Percentiles rank a stretch among this genome's conserved stretches.
Evolutionary conservation across 2,329 filamentous ascomycete genomes (phyloP).

Genomic region (Massarina eburnea): DNA sequence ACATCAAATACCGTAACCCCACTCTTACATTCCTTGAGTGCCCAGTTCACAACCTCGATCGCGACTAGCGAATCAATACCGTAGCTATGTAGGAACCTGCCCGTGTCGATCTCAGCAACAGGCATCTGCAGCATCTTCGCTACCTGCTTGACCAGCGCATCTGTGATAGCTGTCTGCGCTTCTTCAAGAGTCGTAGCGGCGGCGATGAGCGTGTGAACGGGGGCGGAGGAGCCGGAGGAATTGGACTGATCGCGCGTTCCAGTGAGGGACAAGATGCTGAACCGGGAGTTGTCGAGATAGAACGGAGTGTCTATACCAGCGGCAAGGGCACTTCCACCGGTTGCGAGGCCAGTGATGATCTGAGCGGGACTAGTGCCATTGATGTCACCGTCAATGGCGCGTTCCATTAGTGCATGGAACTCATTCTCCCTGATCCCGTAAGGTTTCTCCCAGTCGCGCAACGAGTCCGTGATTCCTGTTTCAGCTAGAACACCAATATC

Average conservation of each 20-base stretch:
- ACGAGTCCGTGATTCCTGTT: background rate
- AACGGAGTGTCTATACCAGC: background rate
- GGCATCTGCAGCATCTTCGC: conserved; percentile 17
- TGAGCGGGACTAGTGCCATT: background rate
- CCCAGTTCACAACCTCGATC: conserved; percentile 28
- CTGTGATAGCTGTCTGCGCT: conserved; percentile 1
- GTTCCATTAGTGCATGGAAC: background rate
- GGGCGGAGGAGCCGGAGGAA: conserved; percentile 2
- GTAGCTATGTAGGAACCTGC: conserved; percentile 11
- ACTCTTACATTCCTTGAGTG: conserved; percentile 14
- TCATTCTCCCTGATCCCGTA: background rate
- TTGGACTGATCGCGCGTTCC: background rate
- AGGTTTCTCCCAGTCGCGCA: background rate
- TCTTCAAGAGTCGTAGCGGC: conserved; percentile 1
- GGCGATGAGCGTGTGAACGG: conserved; percentile 7
- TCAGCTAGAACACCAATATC: conserved; percentile 8
- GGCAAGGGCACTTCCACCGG: background rate
- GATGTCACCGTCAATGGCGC: background rate
- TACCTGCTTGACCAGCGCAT: conserved; percentile 15
- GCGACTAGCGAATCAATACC: conserved; percentile 30
- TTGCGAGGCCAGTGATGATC: background rate
- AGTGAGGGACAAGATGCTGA: background rate
- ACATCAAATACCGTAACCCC: conserved; percentile 25
- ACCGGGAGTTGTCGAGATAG: background rate
- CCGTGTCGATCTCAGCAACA: conserved; percentile 15